Percentiles rank a stretch among this genome's conserved stretches.
These are phyloP conservation scores for Hibiscus trionum DNA, from an alignment of 345 rosid species.

Conservation along the genomic window DNA sequence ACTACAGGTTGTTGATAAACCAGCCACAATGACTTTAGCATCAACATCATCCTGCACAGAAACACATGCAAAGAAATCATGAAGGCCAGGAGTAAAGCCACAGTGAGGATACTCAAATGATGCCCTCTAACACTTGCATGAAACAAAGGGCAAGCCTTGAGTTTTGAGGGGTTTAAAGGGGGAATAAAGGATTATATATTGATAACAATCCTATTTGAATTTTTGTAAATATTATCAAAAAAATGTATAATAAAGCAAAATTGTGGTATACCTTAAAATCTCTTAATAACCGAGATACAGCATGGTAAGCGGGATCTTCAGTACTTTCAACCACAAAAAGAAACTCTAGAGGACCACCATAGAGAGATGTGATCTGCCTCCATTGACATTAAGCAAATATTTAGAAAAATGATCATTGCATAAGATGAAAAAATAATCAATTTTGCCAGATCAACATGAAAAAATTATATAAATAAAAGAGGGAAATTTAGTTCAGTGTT, in stretches of 20 bases:
- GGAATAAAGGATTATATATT: not conserved
- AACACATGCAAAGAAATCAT: constrained; percentile 12
- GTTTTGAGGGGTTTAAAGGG: not conserved
- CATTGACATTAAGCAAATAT: constrained; percentile 6
- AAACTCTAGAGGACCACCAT: constrained; percentile 95
- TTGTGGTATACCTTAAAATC: constrained; percentile 49
- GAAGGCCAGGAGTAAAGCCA: constrained; percentile 8
- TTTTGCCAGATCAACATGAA: not conserved
- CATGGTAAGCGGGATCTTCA: constrained; percentile 91
- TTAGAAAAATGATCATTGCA: not conserved
- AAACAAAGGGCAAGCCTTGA: constrained; percentile 8
- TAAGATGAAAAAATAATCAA: not conserved
- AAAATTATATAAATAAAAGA: no score
- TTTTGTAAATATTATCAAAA: not conserved
- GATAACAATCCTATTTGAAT: not conserved
- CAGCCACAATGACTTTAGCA: constrained; percentile 72
- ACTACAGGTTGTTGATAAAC: constrained; percentile 87
- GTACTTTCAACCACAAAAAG: constrained; percentile 85
- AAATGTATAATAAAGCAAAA: not conserved
- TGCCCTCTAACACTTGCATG: constrained; percentile 4
- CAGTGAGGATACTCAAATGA: not conserved
- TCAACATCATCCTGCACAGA: constrained; percentile 71
- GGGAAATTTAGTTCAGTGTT: not conserved
- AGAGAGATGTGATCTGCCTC: constrained; percentile 88
- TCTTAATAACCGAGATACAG: constrained; percentile 49